These are phyloP conservation scores for Verticillium dahliae DNA, from an alignment of 2,329 filamentous ascomycete species.

Conservation along the genomic window DNA sequence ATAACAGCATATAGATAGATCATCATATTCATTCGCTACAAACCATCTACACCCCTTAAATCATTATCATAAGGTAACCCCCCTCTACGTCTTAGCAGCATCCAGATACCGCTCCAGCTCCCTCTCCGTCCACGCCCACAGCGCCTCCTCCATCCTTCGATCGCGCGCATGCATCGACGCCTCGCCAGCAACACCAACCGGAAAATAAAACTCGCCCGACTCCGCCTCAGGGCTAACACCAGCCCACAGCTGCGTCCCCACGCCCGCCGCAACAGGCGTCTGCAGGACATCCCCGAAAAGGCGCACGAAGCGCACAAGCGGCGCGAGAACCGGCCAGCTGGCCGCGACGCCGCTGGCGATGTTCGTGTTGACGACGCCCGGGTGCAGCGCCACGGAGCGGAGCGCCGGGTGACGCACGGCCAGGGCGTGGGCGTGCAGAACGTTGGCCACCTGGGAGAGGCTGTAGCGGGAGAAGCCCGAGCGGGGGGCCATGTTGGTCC, in stretches of 20 bases:
- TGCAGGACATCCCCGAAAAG: background rate
- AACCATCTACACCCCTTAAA: too few species aligned
- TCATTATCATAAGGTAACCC: too few species aligned
- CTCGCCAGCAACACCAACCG: constrained; percentile 19
- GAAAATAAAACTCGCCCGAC: constrained; percentile 25
- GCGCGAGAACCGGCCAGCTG: constrained; percentile 5
- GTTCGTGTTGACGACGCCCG: constrained; percentile 20
- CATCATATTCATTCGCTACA: too few species aligned
- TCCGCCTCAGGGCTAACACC: constrained; percentile 14
- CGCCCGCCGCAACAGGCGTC: constrained; percentile 14
- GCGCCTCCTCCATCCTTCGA: too few species aligned
- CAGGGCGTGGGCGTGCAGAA: constrained; percentile 20
- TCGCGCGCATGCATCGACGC: background rate
- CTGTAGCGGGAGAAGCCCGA: constrained; percentile 22
- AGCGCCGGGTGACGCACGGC: constrained; percentile 18
- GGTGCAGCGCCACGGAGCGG: constrained; percentile 19
- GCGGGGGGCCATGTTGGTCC: constrained; percentile 13
- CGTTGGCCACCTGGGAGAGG: constrained; percentile 24
- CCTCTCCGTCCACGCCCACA: too few species aligned
- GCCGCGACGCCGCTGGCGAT: constrained; percentile 9
- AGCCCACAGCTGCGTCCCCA: constrained; percentile 25
- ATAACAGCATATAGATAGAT: too few species aligned
- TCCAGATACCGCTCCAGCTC: too few species aligned
- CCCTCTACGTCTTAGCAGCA: too few species aligned
- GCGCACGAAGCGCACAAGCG: background rate